Evolutionary conservation across 1,284 basidiomycete species (phyloP), one percentile per base, ranked within the genome.

Genomic region (Inonotus obliquus): DNA sequence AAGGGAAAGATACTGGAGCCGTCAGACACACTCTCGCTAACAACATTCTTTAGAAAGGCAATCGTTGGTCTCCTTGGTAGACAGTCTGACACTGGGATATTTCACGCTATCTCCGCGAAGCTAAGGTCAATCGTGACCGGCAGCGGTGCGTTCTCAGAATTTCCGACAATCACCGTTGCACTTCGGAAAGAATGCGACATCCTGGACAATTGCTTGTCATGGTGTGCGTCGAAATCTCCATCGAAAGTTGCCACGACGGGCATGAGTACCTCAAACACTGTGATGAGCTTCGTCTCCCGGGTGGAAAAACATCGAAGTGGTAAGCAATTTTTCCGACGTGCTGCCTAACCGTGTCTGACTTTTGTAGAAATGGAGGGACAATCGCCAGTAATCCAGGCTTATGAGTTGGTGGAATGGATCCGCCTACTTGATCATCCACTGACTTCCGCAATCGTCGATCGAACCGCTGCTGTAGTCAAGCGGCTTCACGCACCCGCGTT

Each of bases 31-130:
- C 78, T 92, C 1, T 81, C 85, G 0, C 69, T 93, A 9, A 74
- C 82, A 6, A 76, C 80, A 1, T 95, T 85, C 68, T 65, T 86
- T 19, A 78, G 90, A 27, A 81, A 81, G 60, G 75, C 95, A 1
- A 57, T 87, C 1, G 74, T 86, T 23, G 76, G 77, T 25, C 72
- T 94, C 10, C 73, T 81, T 0, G 76, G 81, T 7, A 89, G 87
- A 68, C 78, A 83, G 58, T 72, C 73, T 21, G 74, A 77, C 66
- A 68, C 79, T n/a, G 13, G 61, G 57, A 2, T 69, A 77, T 44
- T 66, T 84, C 32, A 66, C 69, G 68, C 67, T 2, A 66, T 82
- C 39, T 71, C 71, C 0, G 68, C 70, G 17, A 79, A 74, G 59
- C 49, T 87, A 0, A 75, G 77, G 37, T 55, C 39, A 0, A 68